A percentile compares a stretch with the other conserved stretches of the same genome.
Conservation (phyloP, 2,329 filamentous ascomycete species). For the Aspergillus flavus region DNA sequence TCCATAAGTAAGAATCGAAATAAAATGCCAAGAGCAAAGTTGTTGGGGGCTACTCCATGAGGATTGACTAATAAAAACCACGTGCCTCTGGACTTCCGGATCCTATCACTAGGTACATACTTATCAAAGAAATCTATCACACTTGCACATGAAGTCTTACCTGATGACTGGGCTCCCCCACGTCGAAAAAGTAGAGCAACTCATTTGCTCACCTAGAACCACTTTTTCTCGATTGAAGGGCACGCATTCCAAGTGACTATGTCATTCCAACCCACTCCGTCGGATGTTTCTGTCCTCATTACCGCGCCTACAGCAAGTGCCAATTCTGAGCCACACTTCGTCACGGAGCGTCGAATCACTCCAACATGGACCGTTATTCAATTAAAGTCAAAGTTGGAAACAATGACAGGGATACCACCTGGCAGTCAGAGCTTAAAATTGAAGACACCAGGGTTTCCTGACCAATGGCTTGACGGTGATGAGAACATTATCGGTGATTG, state of each 20-base stretch:
- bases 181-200: not conserved
- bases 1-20: not conserved
- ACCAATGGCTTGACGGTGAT: slow-evolving; percentile 69
- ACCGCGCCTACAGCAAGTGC: slow-evolving; percentile 31
- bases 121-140: no score
- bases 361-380: slow-evolving; percentile 87
- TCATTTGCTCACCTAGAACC: not conserved
- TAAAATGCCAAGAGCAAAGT: not conserved
- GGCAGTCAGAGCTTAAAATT: slow-evolving; percentile 74
- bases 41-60: no score
- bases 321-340: slow-evolving; percentile 41
- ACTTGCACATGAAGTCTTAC: not conserved
- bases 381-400: slow-evolving; percentile 85
- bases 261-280: slow-evolving; percentile 41
- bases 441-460: slow-evolving; percentile 63
- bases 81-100: not conserved
- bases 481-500: slow-evolving; percentile 64
- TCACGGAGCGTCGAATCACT: slow-evolving; percentile 86
- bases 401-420: slow-evolving; percentile 88
- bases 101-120: not conserved
- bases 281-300: slow-evolving; percentile 44
- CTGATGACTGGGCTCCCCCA: not conserved
- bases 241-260: slow-evolving; percentile 21
- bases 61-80: not conserved
- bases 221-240: not conserved